These are phyloP conservation scores for Tulasnella sp. DNA, from an alignment of 768 basidiomycete genomes.

Conservation along the genomic window DNA sequence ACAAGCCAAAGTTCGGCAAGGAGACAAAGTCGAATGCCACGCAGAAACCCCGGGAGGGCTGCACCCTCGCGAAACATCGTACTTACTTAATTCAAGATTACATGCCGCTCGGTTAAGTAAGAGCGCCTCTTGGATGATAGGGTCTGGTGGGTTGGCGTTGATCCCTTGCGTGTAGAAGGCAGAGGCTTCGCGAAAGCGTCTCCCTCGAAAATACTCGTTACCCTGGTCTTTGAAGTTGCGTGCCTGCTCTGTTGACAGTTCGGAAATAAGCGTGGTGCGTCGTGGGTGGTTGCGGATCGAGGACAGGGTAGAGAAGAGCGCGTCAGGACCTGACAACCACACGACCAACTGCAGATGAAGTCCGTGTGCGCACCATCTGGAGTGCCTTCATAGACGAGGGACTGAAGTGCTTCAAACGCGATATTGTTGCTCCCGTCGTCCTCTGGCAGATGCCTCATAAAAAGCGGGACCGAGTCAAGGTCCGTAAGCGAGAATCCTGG, in stretches of 20 bases:
- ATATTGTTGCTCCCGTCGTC: conserved; percentile 58
- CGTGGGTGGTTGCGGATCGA: not conserved
- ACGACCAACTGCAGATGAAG: not conserved
- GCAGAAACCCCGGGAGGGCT: not conserved
- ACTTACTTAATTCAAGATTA: conserved; percentile 79
- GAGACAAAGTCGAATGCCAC: not conserved
- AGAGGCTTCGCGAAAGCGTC: conserved; percentile 79
- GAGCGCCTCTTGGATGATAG: conserved; percentile 56
- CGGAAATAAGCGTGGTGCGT: not conserved
- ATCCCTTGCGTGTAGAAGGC: conserved; percentile 89
- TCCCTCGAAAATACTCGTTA: conserved; percentile 88
- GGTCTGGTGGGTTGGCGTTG: conserved; percentile 73
- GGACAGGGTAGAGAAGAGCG: not conserved
- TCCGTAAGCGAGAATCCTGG: conserved; percentile 37
- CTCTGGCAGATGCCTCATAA: conserved; percentile 83
- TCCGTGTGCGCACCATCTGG: conserved; percentile 73
- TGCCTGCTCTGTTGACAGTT: conserved; percentile 62
- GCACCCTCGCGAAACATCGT: not conserved
- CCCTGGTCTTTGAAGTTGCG: conserved; percentile 93
- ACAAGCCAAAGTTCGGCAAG: conserved; percentile 3
- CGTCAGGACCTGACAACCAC: not conserved
- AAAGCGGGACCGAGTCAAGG: conserved; percentile 73
- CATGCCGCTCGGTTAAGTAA: conserved; percentile 89
- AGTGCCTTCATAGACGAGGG: conserved; percentile 81
- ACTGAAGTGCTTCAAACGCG: conserved; percentile 76